These are phyloP conservation scores for Hyphopichia khmerensis DNA, from an alignment of 1,139 yeast species.

Conservation along the genomic window DNA sequence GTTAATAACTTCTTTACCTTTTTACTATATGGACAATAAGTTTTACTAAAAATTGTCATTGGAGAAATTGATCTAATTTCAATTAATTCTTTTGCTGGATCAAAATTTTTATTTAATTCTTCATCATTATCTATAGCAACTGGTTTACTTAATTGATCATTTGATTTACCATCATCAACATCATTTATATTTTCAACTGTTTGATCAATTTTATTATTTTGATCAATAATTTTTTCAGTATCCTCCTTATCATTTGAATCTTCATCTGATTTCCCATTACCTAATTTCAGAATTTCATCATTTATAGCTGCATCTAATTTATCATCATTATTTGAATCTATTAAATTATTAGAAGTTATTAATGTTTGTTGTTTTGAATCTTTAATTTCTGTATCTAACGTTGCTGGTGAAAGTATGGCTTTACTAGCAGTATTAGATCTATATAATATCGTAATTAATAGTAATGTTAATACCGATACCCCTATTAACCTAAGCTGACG, in stretches of 20 bases:
- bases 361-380: conserved; percentile 3
- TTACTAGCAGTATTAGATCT: conserved; percentile 7
- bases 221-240: conserved; percentile 2
- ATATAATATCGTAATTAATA: conserved; percentile 15
- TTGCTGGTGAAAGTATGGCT: conserved; percentile 5
- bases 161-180: conserved; percentile 6
- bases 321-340: conserved; percentile 36
- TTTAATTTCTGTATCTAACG: conserved; percentile 1
- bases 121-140: conserved; percentile 3
- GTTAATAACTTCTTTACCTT: conserved; percentile 64
- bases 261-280: neutral
- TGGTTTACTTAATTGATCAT: conserved; percentile 4
- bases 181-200: neutral
- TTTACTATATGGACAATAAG: conserved; percentile 74
- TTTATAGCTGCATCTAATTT: conserved; percentile 42
- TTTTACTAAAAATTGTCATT: conserved; percentile 68
- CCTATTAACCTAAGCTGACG: conserved; percentile 18
- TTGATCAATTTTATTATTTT: neutral
- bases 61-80: conserved; percentile 65
- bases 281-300: conserved; percentile 33
- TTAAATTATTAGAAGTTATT: conserved; percentile 15
- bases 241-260: conserved; percentile 3
- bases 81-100: conserved; percentile 60
- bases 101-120: conserved; percentile 38
- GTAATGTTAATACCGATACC: conserved; percentile 13